Evolutionary conservation across 257 asterid species (phyloP).

Genomic region (Craterostigma plantagineum): DNA sequence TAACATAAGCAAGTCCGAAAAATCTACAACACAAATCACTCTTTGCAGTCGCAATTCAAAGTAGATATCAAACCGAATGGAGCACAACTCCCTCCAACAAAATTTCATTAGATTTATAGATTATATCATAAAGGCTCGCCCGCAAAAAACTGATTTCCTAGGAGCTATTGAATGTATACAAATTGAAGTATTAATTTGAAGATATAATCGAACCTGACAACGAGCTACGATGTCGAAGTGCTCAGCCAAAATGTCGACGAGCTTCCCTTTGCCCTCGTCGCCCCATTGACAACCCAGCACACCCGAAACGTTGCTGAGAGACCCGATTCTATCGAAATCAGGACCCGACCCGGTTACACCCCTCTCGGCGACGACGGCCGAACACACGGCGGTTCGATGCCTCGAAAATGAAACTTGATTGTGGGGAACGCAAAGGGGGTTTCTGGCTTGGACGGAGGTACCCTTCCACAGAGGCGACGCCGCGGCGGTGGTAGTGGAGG

Average conservation of each 20-base stretch:
- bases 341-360: conserved; percentile 13
- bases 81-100: too few species aligned
- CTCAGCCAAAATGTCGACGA: conserved; percentile 75
- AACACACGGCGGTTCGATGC: conserved; percentile 14
- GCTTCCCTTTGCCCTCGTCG: conserved; percentile 96
- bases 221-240: conserved; percentile 93
- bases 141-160: too few species aligned
- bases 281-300: conserved; percentile 98
- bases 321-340: conserved; percentile 35
- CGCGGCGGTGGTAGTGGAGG: neutral
- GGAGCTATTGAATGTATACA: neutral
- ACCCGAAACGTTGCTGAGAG: conserved; percentile 88
- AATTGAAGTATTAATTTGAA: neutral
- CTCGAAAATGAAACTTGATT: neutral
- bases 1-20: too few species aligned
- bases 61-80: too few species aligned
- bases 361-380: conserved; percentile 17
- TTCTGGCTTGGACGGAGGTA: neutral
- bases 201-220: conserved; percentile 44
- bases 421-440: neutral
- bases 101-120: too few species aligned
- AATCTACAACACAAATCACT: too few species aligned
- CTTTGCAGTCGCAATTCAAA: too few species aligned
- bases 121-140: too few species aligned
- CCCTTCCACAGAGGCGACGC: neutral